These are phyloP conservation scores for Yamadazyma oceani DNA, from an alignment of 1,139 yeast genomes.

Conservation along the genomic window DNA sequence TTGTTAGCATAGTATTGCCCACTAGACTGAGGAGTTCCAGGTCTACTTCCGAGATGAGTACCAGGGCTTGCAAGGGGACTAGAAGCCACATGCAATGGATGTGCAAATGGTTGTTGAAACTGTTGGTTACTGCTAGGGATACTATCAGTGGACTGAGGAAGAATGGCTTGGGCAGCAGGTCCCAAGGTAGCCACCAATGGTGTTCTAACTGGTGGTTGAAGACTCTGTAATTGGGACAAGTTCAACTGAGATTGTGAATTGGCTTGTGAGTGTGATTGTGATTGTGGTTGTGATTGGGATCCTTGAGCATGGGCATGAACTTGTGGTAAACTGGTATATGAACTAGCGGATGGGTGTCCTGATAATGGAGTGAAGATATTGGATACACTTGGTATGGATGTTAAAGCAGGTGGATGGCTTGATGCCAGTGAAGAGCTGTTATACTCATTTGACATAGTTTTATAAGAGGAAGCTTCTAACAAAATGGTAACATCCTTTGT, in stretches of 20 bases:
- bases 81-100: conserved; percentile 7
- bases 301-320: not conserved
- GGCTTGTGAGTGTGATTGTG: conserved; percentile 3
- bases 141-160: conserved; percentile 15
- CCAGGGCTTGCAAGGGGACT: conserved; percentile 23
- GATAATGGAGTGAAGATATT: conserved; percentile 36
- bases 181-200: conserved; percentile 36
- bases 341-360: conserved; percentile 26
- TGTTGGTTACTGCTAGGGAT: conserved; percentile 1
- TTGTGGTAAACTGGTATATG: conserved; percentile 9
- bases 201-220: conserved; percentile 29
- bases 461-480: conserved; percentile 56
- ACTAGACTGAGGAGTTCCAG: conserved; percentile 31
- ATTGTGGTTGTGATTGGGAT: conserved; percentile 1
- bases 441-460: conserved; percentile 30
- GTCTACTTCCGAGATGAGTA: conserved; percentile 15
- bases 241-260: conserved; percentile 17
- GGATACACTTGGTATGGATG: conserved; percentile 34
- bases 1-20: conserved; percentile 40
- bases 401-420: conserved; percentile 26
- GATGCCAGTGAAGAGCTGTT: conserved; percentile 19
- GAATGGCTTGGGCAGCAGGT: conserved; percentile 25
- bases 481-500: conserved; percentile 88
- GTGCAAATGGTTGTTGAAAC: conserved; percentile 4
- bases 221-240: conserved; percentile 11